phyloP scores from a whole-genome alignment of 371 early-diverging fungal genomes.

The Mucor circinelloides region DNA sequence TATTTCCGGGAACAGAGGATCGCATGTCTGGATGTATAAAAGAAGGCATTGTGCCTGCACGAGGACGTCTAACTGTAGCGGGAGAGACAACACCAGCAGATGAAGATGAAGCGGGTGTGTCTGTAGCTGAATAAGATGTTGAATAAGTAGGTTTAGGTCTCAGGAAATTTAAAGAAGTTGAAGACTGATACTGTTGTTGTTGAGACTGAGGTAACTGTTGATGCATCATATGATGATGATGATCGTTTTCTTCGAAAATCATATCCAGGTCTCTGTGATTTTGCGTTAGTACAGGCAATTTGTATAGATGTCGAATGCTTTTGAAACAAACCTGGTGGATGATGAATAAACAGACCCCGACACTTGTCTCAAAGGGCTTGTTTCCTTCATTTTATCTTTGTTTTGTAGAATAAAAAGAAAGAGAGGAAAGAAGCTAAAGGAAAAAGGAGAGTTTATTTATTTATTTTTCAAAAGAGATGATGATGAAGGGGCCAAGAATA shows the following conservation, averaged over 20 bases:
- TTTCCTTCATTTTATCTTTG: slow-evolving; percentile 21
- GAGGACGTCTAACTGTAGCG: slow-evolving; percentile 54
- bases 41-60: slow-evolving; percentile 84
- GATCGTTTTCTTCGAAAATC: slow-evolving; percentile 46
- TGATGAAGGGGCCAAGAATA: slow-evolving; percentile 2
- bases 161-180: slow-evolving; percentile 37
- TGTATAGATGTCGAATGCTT: neutral
- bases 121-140: slow-evolving; percentile 11
- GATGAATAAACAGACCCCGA: slow-evolving; percentile 26
- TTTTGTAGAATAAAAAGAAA: neutral
- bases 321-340: slow-evolving; percentile 14
- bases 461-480: neutral
- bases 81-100: slow-evolving; percentile 4
- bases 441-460: slow-evolving; percentile 2
- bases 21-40: slow-evolving; percentile 46
- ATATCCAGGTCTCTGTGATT: slow-evolving; percentile 39
- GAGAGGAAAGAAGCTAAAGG: slow-evolving; percentile 1
- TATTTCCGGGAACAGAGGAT: slow-evolving; percentile 41
- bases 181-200: slow-evolving; percentile 5
- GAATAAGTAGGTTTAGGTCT: slow-evolving; percentile 24
- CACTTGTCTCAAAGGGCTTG: slow-evolving; percentile 28
- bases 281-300: neutral
- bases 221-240: slow-evolving; percentile 1
- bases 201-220: neutral
- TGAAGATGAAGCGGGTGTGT: neutral